phyloP scores from a whole-genome alignment of 2,329 filamentous ascomycete species.

The Colletotrichum somersetense region DNA sequence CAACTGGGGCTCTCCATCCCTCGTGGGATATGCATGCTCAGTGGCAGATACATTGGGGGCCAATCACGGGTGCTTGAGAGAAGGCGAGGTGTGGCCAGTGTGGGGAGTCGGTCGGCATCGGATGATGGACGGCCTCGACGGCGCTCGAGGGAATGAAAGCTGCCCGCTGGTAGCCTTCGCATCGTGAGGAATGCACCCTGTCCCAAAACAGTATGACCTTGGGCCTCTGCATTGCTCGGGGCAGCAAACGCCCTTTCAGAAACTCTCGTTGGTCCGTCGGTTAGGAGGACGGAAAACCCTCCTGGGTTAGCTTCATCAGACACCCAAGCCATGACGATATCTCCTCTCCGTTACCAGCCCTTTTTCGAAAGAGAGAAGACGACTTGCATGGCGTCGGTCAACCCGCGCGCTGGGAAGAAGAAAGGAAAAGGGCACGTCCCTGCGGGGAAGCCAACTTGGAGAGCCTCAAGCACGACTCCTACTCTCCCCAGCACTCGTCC shows the following conservation, averaged over 20 bases:
- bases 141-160: slow-evolving; percentile 32
- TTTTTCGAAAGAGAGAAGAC: background rate
- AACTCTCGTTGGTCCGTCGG: slow-evolving; percentile 33
- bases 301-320: slow-evolving; percentile 5
- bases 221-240: slow-evolving; percentile 35
- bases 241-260: slow-evolving; percentile 27
- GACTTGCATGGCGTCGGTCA: background rate
- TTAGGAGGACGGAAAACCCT: slow-evolving; percentile 22
- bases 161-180: slow-evolving; percentile 19
- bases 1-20: slow-evolving; percentile 28
- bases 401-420: slow-evolving; percentile 13
- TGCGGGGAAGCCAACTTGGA: slow-evolving; percentile 2
- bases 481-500: background rate
- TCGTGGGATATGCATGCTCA: slow-evolving; percentile 30
- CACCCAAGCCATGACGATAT: background rate
- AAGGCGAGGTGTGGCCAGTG: slow-evolving; percentile 14
- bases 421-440: background rate
- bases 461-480: slow-evolving; percentile 18
- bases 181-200: slow-evolving; percentile 24
- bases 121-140: slow-evolving; percentile 33
- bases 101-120: slow-evolving; percentile 25
- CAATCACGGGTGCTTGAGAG: slow-evolving; percentile 20
- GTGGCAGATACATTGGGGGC: slow-evolving; percentile 16
- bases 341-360: background rate
- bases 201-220: slow-evolving; percentile 28